Base-by-base conservation (phyloP, 352 stramenopile species). In the Phytophthora pisi region DNA sequence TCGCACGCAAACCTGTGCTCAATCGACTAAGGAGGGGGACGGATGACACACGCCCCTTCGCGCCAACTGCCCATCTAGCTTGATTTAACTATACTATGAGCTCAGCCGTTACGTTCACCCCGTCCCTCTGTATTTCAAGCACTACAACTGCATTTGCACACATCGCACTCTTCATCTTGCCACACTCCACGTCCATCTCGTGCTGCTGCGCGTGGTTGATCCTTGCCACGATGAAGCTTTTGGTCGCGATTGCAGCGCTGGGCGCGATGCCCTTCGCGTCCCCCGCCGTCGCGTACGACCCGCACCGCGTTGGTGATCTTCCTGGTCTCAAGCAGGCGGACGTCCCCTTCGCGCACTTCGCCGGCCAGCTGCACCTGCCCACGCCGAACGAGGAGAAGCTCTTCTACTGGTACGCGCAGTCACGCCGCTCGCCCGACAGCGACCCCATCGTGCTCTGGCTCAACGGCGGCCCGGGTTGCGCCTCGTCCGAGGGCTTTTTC, bases 391-490 rank as follows among this genome's bases (percentile, higher is more conserved):
- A 75, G 13, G 82, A 90, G 40, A 88, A 86, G 51, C 61, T 90
- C 26, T 90, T 92, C 65, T 93, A 93, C 66, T 92, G 83, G 84
- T 88, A 89, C 57, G 59, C 84, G 5, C 70, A 93, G 69, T 84
- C 75, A 42, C 67, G 77, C 13, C 55, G 70, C 13, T 71, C 78
- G n/a, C 74, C 84, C 11, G 75, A 75, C 16, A 83, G 47, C 7
- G 86, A 89, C 51, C 92, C 92, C 28, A 64, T 98, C 50, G 81
- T 97, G 49, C 74, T 97, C 9, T 98, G 93, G 94, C 82, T 97
- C 40, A 98, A 98, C 62, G 93, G 94, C 30, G 95, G 93, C 7
- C 94, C 93, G 0, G 93, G 92, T 3, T 97, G 89, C 66, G 88
- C 84, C 10, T 96, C 83, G 13, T 69, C 86, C 40, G 72, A 87